Percentiles rank a stretch among this genome's conserved stretches.
phyloP scores from a whole-genome alignment of 2,329 filamentous ascomycete genomes.

The Bipolaris oryzae region DNA sequence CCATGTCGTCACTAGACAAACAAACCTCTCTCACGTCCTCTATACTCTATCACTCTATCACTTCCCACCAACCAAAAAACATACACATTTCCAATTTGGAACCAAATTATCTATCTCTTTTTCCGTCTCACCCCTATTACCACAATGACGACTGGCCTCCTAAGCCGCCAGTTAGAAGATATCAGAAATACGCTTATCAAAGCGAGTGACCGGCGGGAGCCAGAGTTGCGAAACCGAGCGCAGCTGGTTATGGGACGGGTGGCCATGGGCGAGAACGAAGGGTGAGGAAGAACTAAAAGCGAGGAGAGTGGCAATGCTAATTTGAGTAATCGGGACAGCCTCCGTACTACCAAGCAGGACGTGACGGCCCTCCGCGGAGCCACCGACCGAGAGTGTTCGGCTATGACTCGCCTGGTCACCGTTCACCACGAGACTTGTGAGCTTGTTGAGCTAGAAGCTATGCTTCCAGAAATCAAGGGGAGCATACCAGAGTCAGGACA shows the following conservation, averaged over 20 bases:
- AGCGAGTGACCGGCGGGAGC: slow-evolving; percentile 22
- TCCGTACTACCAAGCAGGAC: too few relatives aligned
- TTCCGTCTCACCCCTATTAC: too few relatives aligned
- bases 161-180: slow-evolving; percentile 23
- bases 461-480: background rate
- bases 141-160: slow-evolving; percentile 7
- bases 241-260: too few relatives aligned
- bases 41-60: too few relatives aligned
- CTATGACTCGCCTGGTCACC: background rate
- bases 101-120: background rate
- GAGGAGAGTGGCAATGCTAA: too few relatives aligned
- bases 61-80: background rate
- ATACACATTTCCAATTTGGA: too few relatives aligned
- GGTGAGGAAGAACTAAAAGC: too few relatives aligned
- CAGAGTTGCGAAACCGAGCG: slow-evolving; percentile 6
- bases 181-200: slow-evolving; percentile 24
- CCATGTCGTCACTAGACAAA: too few relatives aligned
- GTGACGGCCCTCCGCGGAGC: slow-evolving; percentile 14
- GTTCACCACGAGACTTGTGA: background rate
- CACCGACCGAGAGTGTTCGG: background rate
- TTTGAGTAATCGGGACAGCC: too few relatives aligned
- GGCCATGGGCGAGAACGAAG: too few relatives aligned
- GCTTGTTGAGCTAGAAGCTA: background rate
- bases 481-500: background rate
- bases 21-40: too few relatives aligned